A percentile compares a stretch with the other conserved stretches of the same genome.
These are phyloP conservation scores for Parathielavia hyrcaniae DNA, from an alignment of 495 filamentous ascomycete genomes.

Conservation along the genomic window DNA sequence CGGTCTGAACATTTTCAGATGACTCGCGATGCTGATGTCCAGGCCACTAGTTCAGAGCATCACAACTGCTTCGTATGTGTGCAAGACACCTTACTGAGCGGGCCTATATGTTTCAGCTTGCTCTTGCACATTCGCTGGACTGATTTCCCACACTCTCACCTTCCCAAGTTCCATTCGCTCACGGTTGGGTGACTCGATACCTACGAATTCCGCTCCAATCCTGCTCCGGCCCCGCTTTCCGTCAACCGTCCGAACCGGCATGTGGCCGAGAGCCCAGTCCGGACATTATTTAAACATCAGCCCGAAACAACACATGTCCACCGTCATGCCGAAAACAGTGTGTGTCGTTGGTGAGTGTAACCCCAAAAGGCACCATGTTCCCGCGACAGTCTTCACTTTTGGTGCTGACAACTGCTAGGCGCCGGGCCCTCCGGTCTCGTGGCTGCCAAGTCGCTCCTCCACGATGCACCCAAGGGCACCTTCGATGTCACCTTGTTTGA, in stretches of 20 bases:
- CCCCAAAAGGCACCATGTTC: neutral
- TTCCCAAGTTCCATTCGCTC: too few relatives aligned
- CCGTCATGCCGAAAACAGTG: slow-evolving; percentile 49
- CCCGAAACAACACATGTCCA: neutral
- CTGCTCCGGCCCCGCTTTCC: slow-evolving; percentile 6
- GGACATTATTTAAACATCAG: neutral
- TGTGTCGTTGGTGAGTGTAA: slow-evolving; percentile 62
- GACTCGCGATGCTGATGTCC: too few relatives aligned
- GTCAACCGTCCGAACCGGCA: too few relatives aligned
- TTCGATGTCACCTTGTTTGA: slow-evolving; percentile 73
- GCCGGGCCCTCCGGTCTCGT: slow-evolving; percentile 78
- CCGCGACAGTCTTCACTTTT: neutral
- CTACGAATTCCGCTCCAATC: neutral
- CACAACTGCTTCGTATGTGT: too few relatives aligned
- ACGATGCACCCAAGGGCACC: slow-evolving; percentile 47
- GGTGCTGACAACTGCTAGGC: slow-evolving; percentile 38
- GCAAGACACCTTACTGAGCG: too few relatives aligned
- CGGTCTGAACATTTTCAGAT: too few relatives aligned
- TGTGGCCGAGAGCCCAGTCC: neutral
- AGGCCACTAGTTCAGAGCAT: too few relatives aligned
- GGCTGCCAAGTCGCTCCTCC: slow-evolving; percentile 71
- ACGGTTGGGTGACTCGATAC: too few relatives aligned
- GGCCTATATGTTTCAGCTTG: too few relatives aligned
- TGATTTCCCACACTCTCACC: too few relatives aligned
- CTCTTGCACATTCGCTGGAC: too few relatives aligned